Base-by-base conservation (phyloP, 31 red algal species). In the Endocladia muricata region DNA sequence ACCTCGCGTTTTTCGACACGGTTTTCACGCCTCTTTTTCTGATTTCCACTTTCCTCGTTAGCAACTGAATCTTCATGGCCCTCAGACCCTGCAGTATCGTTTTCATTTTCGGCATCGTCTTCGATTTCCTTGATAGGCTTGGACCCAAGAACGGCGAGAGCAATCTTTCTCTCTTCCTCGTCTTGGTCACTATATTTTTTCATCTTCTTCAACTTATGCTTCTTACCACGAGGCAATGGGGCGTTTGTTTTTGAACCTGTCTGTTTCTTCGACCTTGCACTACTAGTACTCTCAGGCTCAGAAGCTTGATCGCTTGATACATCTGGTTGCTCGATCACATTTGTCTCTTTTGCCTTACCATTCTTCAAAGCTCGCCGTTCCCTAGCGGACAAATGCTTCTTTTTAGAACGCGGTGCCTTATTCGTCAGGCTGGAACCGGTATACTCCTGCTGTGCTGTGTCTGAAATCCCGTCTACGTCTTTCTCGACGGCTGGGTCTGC, bases 111-210 rank as follows among this genome's bases (percentile, higher is more conserved):
- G 44, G 51, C 26, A 70, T 70, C 85, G 55, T 48, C 82, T 9
- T 31, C 73, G 2, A 33, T 37, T 28, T 61, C 52, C 73, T 61
- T 51, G n/a, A 57, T 77, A 26, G 79, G 51, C 67, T 85, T 90
- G 11, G 88, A 75, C 56, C 96, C 96, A n/a, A 95, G 74, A 15
- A 95, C 63, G 57, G 64, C 78, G 43, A 98, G 78, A 32, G 96
- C 96, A 35, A 94, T 51, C 29, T 28, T 78, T 57, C 96, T 48
- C 55, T 98, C 96, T 55, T 93, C 92, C 57, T 94, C 87, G 36
- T 88, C 81, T 76, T 98, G 96, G 36, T 98, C 92, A 36, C 63
- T 79, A 59, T 98, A 98, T 74, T 93, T 98, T 66, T 82, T 90
- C 80, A 88, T 78, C 52, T 86, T 82, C 68, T 86, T 83, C 52